Evolutionary conservation across 1,284 basidiomycete species (phyloP).

Genomic region (Pseudozyma sp.): DNA sequence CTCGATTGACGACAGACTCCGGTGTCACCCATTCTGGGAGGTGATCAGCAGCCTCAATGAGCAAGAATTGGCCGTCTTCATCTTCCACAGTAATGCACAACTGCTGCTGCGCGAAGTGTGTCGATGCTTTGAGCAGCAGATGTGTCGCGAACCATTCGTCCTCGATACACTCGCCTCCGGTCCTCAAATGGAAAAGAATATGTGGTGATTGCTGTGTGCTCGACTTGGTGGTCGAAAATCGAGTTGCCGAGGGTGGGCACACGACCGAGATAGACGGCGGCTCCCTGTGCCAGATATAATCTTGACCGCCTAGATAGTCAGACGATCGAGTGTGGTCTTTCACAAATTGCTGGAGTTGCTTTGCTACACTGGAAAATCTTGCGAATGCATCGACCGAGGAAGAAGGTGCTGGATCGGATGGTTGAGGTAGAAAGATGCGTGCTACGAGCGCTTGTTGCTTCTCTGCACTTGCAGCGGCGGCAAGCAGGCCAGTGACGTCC

Average conservation of each 20-base stretch:
- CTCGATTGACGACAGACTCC: conserved; percentile 87
- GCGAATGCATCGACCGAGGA: conserved; percentile 27
- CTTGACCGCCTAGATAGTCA: conserved; percentile 17
- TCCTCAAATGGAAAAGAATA: conserved; percentile 38
- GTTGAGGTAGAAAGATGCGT: conserved; percentile 27
- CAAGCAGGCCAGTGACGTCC: conserved; percentile 32
- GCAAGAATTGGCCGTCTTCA: conserved; percentile 92
- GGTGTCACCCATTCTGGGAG: conserved; percentile 93
- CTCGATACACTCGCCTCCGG: conserved; percentile 80
- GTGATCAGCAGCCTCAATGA: conserved; percentile 93
- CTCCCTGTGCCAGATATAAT: conserved; percentile 67
- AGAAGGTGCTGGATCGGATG: conserved; percentile 5
- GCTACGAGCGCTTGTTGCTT: conserved; percentile 44
- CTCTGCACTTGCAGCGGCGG: conserved; percentile 38
- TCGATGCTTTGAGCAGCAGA: conserved; percentile 71
- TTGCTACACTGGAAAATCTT: conserved; percentile 19
- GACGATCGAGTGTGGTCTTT: conserved; percentile 2
- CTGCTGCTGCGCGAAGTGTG: conserved; percentile 22
- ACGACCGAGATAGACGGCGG: conserved; percentile 47
- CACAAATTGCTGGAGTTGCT: conserved; percentile 10
- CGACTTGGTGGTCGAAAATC: conserved; percentile 5
- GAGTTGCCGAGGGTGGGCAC: conserved; percentile 13
- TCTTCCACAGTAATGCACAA: conserved; percentile 74
- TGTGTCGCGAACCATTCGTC: conserved; percentile 96
- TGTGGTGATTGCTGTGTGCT: conserved; percentile 20